Percentiles rank a stretch among this genome's conserved stretches.
These are phyloP conservation scores for Remersonia thermophila DNA, from an alignment of 2,329 filamentous ascomycete genomes.

Conservation along the genomic window DNA sequence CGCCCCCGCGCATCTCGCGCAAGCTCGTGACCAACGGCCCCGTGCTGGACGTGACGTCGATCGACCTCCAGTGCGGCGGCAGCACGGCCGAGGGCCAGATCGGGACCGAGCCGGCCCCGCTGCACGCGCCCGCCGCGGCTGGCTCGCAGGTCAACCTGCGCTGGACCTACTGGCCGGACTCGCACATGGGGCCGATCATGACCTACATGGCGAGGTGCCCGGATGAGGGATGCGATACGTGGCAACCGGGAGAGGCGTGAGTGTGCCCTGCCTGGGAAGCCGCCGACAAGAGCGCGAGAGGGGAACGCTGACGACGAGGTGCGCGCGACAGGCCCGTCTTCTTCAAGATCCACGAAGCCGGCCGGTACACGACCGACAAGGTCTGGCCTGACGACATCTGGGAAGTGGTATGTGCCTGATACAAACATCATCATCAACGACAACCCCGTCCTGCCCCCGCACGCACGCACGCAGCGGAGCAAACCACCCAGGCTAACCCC, in stretches of 20 bases:
- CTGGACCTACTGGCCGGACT: conserved; percentile 40
- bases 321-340: conserved; percentile 28
- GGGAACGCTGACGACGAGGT: too few species aligned
- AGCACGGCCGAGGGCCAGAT: conserved; percentile 95
- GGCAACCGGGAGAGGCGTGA: conserved; percentile 30
- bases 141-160: conserved; percentile 38
- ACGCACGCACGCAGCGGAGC: too few species aligned
- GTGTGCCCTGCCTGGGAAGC: conserved; percentile 5
- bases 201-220: conserved; percentile 50
- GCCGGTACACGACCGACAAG: conserved; percentile 34
- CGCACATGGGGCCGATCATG: conserved; percentile 39
- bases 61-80: conserved; percentile 80
- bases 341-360: conserved; percentile 39
- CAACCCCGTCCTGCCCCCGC: neutral
- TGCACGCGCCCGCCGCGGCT: conserved; percentile 39
- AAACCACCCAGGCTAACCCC: too few species aligned
- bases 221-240: conserved; percentile 35
- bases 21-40: conserved; percentile 45
- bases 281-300: too few species aligned
- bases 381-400: conserved; percentile 25
- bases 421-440: too few species aligned
- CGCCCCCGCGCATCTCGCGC: conserved; percentile 40
- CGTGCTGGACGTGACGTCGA: conserved; percentile 37
- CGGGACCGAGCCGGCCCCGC: conserved; percentile 38
- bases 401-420: conserved; percentile 26